Base-by-base conservation (phyloP, 192 early-diverging fungal species). In the Podila epigama region DNA sequence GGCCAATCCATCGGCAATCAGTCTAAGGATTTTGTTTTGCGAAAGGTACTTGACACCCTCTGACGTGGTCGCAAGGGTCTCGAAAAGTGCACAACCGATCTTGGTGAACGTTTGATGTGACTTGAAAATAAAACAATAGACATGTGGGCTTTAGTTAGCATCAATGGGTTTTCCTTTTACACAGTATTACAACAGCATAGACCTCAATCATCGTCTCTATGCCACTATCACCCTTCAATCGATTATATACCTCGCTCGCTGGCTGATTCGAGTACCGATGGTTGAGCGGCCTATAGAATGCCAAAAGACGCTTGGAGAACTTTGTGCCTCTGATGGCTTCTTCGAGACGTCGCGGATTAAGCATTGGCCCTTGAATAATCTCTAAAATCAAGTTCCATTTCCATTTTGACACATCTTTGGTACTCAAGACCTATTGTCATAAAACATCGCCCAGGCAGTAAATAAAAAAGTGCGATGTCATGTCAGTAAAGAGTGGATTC, bases 341-440 rank as follows among this genome's bases (percentile, higher is more conserved):
- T 22, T 96, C 94, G 22, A 95, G 60, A 32, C 94, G 81, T 48
- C 86, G 78, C 10, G 89, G 87, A 63, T 91, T 92, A 11, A 88
- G 75, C 54, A 95, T 80, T 2, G 93, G 92, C 5, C 94, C 93
- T 51, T 92, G 89, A 13, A 96, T 79, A 18, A 95, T 79, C 56
- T 93, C 92, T 59, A 86, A 68, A 25, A 94, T 88, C 27, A 79
- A 81, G 33, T 92, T 89, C 93, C 90, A 96, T 22, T 85, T 84
- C 94, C 94, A 96, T 62, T 91, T 90, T 15, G 87, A 78, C 64
- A 83, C 86, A 22, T 96, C 94, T 57, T 92, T 94, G 9, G 87
- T 83, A 50, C 69, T 86, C 9, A 93, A 36, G 18, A 93, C 88
- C 87, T 89, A 81, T 27, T 48, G 27, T 1, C 63, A 41, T n/a